Evolutionary conservation across 202 grass and related monocot genomes (phyloP), one percentile per base, ranked within the genome.

Genomic region (Panicum virgatum): DNA sequence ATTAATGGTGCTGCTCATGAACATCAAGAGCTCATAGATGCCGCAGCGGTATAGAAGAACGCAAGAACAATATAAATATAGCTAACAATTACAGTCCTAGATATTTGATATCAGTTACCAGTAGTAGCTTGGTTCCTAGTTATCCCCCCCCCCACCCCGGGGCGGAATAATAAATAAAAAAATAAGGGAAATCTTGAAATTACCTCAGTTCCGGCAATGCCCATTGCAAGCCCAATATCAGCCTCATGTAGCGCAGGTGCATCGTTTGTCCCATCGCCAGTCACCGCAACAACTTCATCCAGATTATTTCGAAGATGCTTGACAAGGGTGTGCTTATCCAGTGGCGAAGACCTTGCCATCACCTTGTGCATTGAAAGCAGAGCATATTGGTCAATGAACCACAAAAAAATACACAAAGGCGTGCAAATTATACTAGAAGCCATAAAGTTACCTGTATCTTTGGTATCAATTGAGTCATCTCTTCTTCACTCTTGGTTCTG

Each of bases 141-240:
- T 36, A 79, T 70, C n/a, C n/a, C n/a, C n/a, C n/a, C n/a, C n/a
- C 32, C 32, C 32, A 3, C 32, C 29, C 29, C n/a, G n/a, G n/a
- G n/a, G n/a, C n/a, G n/a, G n/a, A n/a, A n/a, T n/a, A n/a, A n/a
- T n/a, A n/a, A n/a, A n/a, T n/a, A n/a, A 30, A 30, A 30, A 30
- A 30, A 30, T 45, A 69, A 83, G 46, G n/a, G n/a, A n/a, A n/a
- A n/a, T n/a, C 11, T 61, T 19, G 50, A 80, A 76, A 74, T 78
- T 88, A 98, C 96, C 92, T 98, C 96, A 26, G 96, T 98, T 72
- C 96, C 96, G 5, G 96, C 96, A 83, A 96, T 93, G 50, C 96
- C 96, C 96, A 98, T 98, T 16, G 96, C 90, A 82, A 96, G 91
- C 56, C 96, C 92, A 85, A 96, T 98, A 82, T 98, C 96, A 44